Evolutionary conservation across 768 basidiomycete species (phyloP).

Genomic region (Panus rudis): DNA sequence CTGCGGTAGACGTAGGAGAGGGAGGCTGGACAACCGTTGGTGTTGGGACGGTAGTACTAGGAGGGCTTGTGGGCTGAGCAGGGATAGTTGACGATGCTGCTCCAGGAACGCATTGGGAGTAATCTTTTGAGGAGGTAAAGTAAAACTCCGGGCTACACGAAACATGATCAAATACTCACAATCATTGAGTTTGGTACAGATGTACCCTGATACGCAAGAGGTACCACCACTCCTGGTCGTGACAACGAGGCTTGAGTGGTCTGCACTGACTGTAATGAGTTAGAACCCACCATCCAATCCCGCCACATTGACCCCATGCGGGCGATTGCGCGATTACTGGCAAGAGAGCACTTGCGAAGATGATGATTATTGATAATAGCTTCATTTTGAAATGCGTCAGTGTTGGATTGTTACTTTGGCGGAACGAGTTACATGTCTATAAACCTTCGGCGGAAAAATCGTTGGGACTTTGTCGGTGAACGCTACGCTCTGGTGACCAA

Average conservation of each 20-base stretch:
- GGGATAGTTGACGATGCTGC: conserved; percentile 9
- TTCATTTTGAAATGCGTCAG: background rate
- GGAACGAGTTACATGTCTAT: no score
- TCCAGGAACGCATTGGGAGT: conserved; percentile 48
- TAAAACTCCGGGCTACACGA: conserved; percentile 4
- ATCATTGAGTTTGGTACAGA: conserved; percentile 17
- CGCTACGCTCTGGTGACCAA: no score
- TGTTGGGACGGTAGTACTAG: conserved; percentile 18
- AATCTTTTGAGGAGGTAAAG: conserved; percentile 27
- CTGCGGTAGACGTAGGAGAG: conserved; percentile 17
- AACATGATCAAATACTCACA: conserved; percentile 11
- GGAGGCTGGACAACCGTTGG: conserved; percentile 30
- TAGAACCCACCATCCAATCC: conserved; percentile 21
- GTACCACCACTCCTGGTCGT: conserved; percentile 18
- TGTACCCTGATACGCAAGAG: conserved; percentile 15
- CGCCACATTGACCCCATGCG: conserved; percentile 21
- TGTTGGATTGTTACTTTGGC: no score
- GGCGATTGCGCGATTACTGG: conserved; percentile 15
- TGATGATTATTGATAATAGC: background rate
- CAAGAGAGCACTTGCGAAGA: conserved; percentile 4
- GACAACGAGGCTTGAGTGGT: background rate
- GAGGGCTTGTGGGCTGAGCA: conserved; percentile 5
- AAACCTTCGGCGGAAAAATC: no score
- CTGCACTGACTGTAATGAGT: background rate
- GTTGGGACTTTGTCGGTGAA: no score